Percentiles rank a stretch among this genome's conserved stretches.
phyloP scores from a whole-genome alignment of 2,329 filamentous ascomycete species.

The Aspergillus thermomutatus region DNA sequence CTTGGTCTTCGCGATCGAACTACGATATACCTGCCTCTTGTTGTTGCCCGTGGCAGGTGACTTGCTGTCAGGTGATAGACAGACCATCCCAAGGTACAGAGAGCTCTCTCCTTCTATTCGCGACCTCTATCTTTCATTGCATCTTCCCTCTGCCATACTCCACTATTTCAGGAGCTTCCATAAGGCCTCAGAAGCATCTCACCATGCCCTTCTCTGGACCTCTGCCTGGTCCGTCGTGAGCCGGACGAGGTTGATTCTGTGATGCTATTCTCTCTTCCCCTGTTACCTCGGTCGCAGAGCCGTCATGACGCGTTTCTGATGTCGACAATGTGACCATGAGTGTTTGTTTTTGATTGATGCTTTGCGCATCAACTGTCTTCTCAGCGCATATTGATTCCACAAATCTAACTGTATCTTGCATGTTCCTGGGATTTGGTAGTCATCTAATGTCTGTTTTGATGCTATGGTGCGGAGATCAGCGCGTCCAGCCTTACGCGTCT shows the following conservation, averaged over 20 bases:
- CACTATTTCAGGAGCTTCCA: constrained; percentile 11
- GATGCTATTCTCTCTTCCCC: constrained; percentile 15
- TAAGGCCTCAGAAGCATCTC: constrained; percentile 1
- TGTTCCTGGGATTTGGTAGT: not conserved
- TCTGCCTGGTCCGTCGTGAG: constrained; percentile 7
- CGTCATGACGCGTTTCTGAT: constrained; percentile 28
- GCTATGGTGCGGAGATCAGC: not conserved
- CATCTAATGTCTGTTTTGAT: not conserved
- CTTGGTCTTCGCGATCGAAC: constrained; percentile 20
- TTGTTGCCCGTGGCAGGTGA: constrained; percentile 42
- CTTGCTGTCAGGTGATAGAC: constrained; percentile 45
- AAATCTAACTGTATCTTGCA: constrained; percentile 8
- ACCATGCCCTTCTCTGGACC: not conserved
- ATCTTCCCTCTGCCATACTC: constrained; percentile 13
- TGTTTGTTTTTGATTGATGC: not conserved
- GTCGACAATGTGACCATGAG: not conserved
- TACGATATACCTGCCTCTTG: constrained; percentile 29
- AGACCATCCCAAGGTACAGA: constrained; percentile 37
- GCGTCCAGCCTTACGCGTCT: not conserved
- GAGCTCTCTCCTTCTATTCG: constrained; percentile 17
- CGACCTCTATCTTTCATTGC: constrained; percentile 15
- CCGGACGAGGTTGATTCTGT: constrained; percentile 8
- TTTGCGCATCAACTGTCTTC: not conserved
- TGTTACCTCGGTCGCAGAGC: constrained; percentile 24
- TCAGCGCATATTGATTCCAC: constrained; percentile 9